Evolutionary conservation across 768 basidiomycete genomes (phyloP), one percentile per base, ranked within the genome.

Genomic region (Russula foetens): DNA sequence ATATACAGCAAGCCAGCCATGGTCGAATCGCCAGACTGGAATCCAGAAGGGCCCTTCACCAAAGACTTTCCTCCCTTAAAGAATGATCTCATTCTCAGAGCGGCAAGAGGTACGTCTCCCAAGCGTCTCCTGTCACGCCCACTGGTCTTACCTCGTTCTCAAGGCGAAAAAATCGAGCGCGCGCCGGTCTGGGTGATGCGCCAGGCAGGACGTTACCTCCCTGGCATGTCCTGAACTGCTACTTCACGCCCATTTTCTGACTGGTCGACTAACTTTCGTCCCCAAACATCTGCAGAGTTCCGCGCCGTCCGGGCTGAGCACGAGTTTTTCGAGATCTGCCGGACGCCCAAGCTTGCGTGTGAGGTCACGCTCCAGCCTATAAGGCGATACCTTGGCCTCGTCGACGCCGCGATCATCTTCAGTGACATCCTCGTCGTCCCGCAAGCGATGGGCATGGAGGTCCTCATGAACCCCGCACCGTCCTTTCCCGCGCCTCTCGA

Each of bases 161-260:
- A 51, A 87, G 91, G 91, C 29, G 88, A 96, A 73, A 77, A 80
- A 71, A 94, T 91, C 0, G 91, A 93, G 69, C 84, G 90, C 57
- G 92, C 94, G 7, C 94, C 95, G n/a, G 92, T 94, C 58, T 98
- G 95, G 95, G 89, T 96, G 52, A 98, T 98, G 95, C 84, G 95
- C 38, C 95, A 98, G 71, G 95, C 95, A 24, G 95, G 95, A 51
- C 84, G 95, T 54, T 95, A 96, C 75, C 83, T 98, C 48, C 95
- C 95, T 73, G 95, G 90, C 90, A 68, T 70, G 74, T 71, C 2
- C 3, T 17, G 7, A 31, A 15, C 46, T 52, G 56, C 21, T 56
- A 52, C 53, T 17, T 41, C 35, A 24, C 3, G 5, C 15, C 52
- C 33, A 28, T 63, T 41, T 24, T 33, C 48, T 56, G 56, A 44